Percentiles rank a stretch among this genome's conserved stretches.
These are phyloP conservation scores for Drechmeria coniospora DNA, from an alignment of 2,329 filamentous ascomycete genomes.

Conservation along the genomic window DNA sequence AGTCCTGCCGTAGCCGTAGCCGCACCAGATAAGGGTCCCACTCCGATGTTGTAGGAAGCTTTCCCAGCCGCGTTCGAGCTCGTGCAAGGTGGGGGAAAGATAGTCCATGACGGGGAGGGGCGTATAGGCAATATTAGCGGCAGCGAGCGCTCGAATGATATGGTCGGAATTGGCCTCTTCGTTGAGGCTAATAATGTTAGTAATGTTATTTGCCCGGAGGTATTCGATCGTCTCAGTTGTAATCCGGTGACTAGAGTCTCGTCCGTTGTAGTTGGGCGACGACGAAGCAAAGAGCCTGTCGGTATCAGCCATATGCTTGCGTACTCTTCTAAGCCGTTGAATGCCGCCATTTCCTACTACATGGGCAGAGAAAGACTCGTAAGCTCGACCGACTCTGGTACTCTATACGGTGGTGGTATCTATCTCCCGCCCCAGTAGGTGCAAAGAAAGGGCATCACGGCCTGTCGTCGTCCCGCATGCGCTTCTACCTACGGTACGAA, in stretches of 20 bases:
- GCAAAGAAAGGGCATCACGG: too few species aligned
- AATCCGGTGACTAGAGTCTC: slow-evolving; percentile 1
- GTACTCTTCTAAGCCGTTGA: too few species aligned
- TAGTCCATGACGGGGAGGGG: slow-evolving; percentile 1
- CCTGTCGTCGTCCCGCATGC: too few species aligned
- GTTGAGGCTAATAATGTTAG: slow-evolving; percentile 2
- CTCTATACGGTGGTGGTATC: too few species aligned
- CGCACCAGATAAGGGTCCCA: slow-evolving; percentile 5
- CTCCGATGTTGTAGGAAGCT: not conserved
- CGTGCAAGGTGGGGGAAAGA: not conserved
- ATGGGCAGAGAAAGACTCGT: too few species aligned
- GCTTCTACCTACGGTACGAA: too few species aligned
- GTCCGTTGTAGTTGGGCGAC: slow-evolving; percentile 1
- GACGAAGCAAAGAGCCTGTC: too few species aligned
- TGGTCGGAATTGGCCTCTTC: not conserved
- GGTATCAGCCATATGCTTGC: too few species aligned
- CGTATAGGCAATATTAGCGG: slow-evolving; percentile 1
- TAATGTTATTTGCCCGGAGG: slow-evolving; percentile 1
- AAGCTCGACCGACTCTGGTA: too few species aligned
- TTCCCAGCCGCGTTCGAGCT: not conserved
- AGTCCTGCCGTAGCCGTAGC: slow-evolving; percentile 5
- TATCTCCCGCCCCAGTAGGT: too few species aligned
- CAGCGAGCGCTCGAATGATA: not conserved
- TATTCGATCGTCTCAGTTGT: not conserved
- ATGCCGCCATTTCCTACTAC: too few species aligned